Evolutionary conservation across 805 yeast genomes (phyloP), one percentile per base, ranked within the genome.

Genomic region (Lipomyces spencermartinsiae): DNA sequence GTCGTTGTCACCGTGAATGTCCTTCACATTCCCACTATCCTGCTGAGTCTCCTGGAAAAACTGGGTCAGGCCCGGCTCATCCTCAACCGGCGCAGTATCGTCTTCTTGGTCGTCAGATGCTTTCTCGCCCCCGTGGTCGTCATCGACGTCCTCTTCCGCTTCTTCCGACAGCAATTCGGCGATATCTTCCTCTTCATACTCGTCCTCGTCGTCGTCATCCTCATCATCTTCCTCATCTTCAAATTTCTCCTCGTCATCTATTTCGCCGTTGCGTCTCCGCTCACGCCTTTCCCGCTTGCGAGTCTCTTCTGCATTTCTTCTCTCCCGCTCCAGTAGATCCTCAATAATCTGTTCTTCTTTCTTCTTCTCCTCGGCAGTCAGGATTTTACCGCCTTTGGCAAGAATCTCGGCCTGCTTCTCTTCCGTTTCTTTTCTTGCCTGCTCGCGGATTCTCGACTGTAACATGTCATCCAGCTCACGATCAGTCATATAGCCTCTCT

Each of bases 321-420:
- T 61, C 59, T 68, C 71, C 16, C 66, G 60, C 39, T 58, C 71
- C n/a, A 68, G 46, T n/a, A 68, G 51, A 19, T 64, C 67, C 60
- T 68, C 71, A 8, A 68, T 62, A n/a, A 68, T 43, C 39, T 57
- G 43, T 4, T 69, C 71, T 39, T 69, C 72, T 59, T 61, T 63
- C 60, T 53, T n/a, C 59, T 46, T 61, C 59, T 69, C 67, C 35
- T 69, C 71, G 2, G 43, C 54, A n/a, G 64, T 31, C 33, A 64
- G 16, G 19, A 64, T 39, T 12, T 43, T 59, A 12, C 65, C 66
- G 5, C 71, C 71, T 34, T 39, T 61, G 8, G 61, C 66, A 14
- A 46, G 53, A 53, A 64, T 35, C 56, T 63, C 67, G 4, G 58
- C 65, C 53, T 54, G 4, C 31, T 37, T 29, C 31, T 57, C 68